phyloP scores from a whole-genome alignment of 2,329 filamentous ascomycete species.

The Chaetomium sp. region DNA sequence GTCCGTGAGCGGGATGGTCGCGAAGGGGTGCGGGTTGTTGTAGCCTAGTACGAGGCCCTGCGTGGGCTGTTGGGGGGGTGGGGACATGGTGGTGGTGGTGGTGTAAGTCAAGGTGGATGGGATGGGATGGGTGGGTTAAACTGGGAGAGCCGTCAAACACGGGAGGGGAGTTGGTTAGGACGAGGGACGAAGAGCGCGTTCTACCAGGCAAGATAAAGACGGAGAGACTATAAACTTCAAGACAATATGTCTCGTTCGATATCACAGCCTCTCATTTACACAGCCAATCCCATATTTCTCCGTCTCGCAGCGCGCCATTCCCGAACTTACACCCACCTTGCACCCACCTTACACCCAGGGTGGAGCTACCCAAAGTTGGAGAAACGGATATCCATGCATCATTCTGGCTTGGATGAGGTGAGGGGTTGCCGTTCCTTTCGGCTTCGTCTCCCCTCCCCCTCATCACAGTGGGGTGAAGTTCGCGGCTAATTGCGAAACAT shows the following conservation, averaged over 20 bases:
- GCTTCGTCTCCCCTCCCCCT: constrained; percentile 9
- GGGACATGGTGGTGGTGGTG: constrained; percentile 11
- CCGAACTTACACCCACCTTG: constrained; percentile 12
- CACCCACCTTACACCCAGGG: not conserved
- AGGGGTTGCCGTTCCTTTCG: constrained; percentile 21
- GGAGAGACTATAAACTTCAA: not conserved
- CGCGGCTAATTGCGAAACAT: constrained; percentile 29
- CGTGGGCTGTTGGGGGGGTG: not conserved
- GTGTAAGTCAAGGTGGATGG: not conserved
- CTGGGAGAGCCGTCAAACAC: not conserved
- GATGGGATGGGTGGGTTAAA: not conserved
- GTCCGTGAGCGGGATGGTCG: constrained; percentile 52
- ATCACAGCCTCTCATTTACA: constrained; percentile 1
- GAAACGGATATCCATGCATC: constrained; percentile 3
- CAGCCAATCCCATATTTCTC: constrained; percentile 28
- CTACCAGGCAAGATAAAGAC: not conserved
- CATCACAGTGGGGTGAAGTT: constrained; percentile 13
- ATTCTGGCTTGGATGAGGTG: constrained; percentile 23
- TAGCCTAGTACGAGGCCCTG: constrained; percentile 53
- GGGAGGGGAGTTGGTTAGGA: no score
- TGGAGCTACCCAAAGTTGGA: constrained; percentile 22
- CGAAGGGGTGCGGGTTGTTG: constrained; percentile 57
- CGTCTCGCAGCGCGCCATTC: constrained; percentile 25
- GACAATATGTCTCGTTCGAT: not conserved
- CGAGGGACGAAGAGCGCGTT: not conserved